Base-by-base conservation (phyloP, 1,284 basidiomycete species). In the Agroathelia rolfsii region DNA sequence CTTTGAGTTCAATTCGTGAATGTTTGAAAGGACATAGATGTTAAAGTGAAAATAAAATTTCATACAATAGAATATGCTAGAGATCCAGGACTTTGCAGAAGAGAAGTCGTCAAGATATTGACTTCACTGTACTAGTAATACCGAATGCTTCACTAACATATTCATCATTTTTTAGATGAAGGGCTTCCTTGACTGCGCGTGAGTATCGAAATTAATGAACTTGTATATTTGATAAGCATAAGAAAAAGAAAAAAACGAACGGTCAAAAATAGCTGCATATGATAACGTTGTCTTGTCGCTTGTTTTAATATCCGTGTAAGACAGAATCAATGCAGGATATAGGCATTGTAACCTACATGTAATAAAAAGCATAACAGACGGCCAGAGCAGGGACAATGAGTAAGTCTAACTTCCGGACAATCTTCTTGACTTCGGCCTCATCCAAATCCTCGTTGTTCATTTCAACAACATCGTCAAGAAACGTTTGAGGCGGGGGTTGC, bases 1-100 rank as follows among this genome's bases (percentile, higher is more conserved):
- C 47, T 50, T 24, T 2, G 6, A 17, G 28, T n/a, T 5, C 0
- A 21, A 21, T n/a, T 7, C 24, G n/a, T 24, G 19, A 35, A 27
- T 5, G 12, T n/a, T n/a, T 6, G 8, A 11, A 32, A 19, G 12
- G n/a, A n/a, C n/a, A n/a, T n/a, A n/a, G n/a, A n/a, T n/a, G n/a
- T n/a, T n/a, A n/a, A n/a, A n/a, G n/a, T n/a, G n/a, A n/a, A 28
- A 14, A 3, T 10, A 13, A 23, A 14, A 4, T 28, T 28, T 45
- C 48, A 6, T 38, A 47, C 48, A 63, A 48, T 66, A 64, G 48
- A 64, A 64, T 25, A 61, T 44, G 41, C 50, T 51, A 27, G 50
- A 47, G 13, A 56, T 44, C 53, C 44, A 62, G 41, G 29, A 49
- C 47, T 50, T 33, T 16, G 19, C 5, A 25, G 13, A n/a, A n/a